Percentiles rank a stretch among this genome's conserved stretches.
These are phyloP conservation scores for Aspergillus affinis DNA, from an alignment of 495 filamentous ascomycete species.

Conservation along the genomic window DNA sequence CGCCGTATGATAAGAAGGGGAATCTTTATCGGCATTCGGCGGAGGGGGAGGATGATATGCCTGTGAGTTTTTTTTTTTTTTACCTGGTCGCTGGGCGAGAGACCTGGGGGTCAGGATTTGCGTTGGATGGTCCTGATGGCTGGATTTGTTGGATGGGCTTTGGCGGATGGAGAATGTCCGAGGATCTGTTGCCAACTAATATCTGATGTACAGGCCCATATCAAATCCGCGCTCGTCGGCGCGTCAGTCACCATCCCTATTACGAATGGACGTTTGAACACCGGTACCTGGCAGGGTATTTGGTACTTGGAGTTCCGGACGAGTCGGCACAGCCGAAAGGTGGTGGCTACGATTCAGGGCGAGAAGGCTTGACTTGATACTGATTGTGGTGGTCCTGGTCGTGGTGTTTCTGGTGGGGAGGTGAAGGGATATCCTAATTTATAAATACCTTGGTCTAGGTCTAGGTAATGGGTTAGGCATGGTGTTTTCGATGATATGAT, in stretches of 20 bases:
- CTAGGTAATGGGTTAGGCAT: no score
- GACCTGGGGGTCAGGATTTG: neutral
- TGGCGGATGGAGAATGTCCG: no score
- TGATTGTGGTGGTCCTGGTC: neutral
- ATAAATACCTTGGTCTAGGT: no score
- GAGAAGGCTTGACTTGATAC: slow-evolving; percentile 63
- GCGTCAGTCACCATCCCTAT: slow-evolving; percentile 89
- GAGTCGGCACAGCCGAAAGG: slow-evolving; percentile 68
- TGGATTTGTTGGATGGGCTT: no score
- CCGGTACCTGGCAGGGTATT: slow-evolving; percentile 76
- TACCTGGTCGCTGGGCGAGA: slow-evolving; percentile 6
- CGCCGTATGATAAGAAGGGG: slow-evolving; percentile 71
- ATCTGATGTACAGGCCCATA: slow-evolving; percentile 87
- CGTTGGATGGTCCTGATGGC: slow-evolving; percentile 4
- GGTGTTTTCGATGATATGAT: no score
- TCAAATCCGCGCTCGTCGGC: slow-evolving; percentile 87
- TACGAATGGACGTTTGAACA: slow-evolving; percentile 73
- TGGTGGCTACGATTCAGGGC: slow-evolving; percentile 94
- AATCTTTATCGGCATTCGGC: slow-evolving; percentile 82
- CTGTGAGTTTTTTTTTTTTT: slow-evolving; percentile 39
- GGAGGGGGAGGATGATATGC: slow-evolving; percentile 92
- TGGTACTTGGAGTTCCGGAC: slow-evolving; percentile 94
- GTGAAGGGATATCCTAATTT: slow-evolving; percentile 13
- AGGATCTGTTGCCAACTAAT: no score
- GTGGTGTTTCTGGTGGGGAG: neutral